Base-by-base conservation (phyloP, 2,329 filamentous ascomycete genomes). In the Parafenestella ontariensis region DNA sequence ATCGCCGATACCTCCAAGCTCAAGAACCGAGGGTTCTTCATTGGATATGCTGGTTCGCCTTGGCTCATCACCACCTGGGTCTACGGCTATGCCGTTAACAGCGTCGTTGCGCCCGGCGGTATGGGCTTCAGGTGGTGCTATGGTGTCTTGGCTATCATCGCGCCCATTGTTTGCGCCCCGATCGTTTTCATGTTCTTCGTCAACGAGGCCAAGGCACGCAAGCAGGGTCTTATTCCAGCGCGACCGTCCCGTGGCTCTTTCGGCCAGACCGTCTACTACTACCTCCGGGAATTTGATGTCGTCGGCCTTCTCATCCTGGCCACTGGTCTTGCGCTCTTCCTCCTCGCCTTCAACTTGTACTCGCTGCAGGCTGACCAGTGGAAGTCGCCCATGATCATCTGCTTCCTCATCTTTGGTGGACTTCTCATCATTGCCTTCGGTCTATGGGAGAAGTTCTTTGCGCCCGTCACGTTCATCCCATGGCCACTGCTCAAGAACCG, bases 1-100 rank as follows among this genome's bases (percentile, higher is more conserved):
- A 84, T 89, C 46, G 86, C 88, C 24, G 89, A 91, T 64, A 89
- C 87, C 1, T 87, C 88, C 1, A 82, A 82, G 42, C 77, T 91
- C 29, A 80, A 83, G 55, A 89, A 90, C 66, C 61, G 72, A 80
- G 85, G 82, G 1, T 78, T 91, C 41, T 83, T 87, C 69, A 83
- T 87, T 39, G 86, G 85, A 2, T 82, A 71, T 13, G 64, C 62
- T 13, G 61, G 65, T 0, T 72, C 70, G 3, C 70, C 71, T 1
- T 73, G 65, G 64, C 62, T 74, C 46, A 67, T 71, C 52, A 73
- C 65, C 9, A 66, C 60, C n/a, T 73, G 69, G 62, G 46, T 71
- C 3, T 70, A 66, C 28, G 68, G 68, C 5, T 65, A 62, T 23
- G 65, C 67, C 1, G 66, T 71, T 26, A 49, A 64, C 3, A 45